phyloP scores from a whole-genome alignment of 1,139 yeast species.

The Entelexis paramagnoliae region DNA sequence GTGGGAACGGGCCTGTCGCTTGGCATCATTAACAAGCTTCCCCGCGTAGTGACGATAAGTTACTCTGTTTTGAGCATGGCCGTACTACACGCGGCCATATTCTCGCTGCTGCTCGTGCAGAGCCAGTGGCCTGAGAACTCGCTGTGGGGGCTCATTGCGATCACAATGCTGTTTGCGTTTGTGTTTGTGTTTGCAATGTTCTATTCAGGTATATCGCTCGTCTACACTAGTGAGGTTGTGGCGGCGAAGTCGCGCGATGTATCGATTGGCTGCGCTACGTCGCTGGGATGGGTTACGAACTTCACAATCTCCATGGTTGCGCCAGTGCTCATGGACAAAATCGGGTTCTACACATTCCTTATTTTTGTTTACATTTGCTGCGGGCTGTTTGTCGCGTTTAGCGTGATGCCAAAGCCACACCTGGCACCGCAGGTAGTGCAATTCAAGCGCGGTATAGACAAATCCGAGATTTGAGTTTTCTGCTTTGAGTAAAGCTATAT shows the following conservation, averaged over 20 bases:
- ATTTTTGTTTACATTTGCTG: constrained; percentile 35
- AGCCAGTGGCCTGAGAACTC: constrained; percentile 8
- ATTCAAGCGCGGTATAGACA: not conserved
- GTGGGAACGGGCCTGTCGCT: constrained; percentile 40
- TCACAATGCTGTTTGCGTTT: constrained; percentile 42
- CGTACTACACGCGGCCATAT: constrained; percentile 34
- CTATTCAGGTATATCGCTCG: constrained; percentile 29
- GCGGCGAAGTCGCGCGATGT: constrained; percentile 30
- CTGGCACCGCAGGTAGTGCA: not conserved
- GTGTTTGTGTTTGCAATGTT: constrained; percentile 44
- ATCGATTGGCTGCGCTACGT: constrained; percentile 44
- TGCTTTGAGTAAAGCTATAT: too few relatives aligned
- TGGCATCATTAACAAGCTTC: constrained; percentile 31
- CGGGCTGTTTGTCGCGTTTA: constrained; percentile 19
- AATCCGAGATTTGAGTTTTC: not conserved
- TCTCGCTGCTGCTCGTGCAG: constrained; percentile 30
- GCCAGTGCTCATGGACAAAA: constrained; percentile 36
- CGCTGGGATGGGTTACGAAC: constrained; percentile 44
- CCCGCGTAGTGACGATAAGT: constrained; percentile 31
- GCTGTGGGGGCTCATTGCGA: constrained; percentile 33
- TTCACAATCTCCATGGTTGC: constrained; percentile 29
- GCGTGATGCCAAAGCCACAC: constrained; percentile 12
- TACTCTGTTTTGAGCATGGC: constrained; percentile 34
- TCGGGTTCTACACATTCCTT: constrained; percentile 40
- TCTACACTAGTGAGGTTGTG: constrained; percentile 48